Evolutionary conservation across 768 basidiomycete genomes (phyloP), one percentile per base, ranked within the genome.

Genomic region (Boletus coccyginus): DNA sequence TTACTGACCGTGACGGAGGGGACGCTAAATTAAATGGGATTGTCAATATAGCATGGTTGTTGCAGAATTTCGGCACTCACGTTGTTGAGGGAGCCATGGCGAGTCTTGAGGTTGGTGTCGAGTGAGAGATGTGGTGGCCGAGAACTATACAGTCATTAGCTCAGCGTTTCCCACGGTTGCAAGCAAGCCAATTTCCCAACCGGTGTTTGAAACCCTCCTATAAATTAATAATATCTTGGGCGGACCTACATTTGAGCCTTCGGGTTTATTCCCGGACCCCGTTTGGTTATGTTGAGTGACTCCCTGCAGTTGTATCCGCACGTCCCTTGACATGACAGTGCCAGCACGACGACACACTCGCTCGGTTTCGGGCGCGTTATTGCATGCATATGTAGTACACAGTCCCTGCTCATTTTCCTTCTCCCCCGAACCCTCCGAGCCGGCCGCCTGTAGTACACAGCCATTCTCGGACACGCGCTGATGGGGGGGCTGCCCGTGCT

Each of bases 71-170:
- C 43, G n/a, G 60, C 46, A 78, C 80, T 71, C 69, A 81, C 80
- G 80, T 81, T 60, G 81, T 81, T 58, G 79, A 77, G 67, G 77
- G 75, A 55, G 77, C 75, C 81, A 82, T 81, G 65, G 62, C 62
- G 50, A 56, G 61, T 68, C 65, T 77, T 77, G 77, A 74, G 66
- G 73, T 66, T 64, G 60, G 66, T 66, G 11, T 38, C 19, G 21
- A 58, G 55, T 53, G 46, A 33, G 52, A 39, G 40, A 43, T 43
- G 56, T 56, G 57, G 78, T 76, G 78, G 77, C 76, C 77, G 62
- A 55, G 12, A 69, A 66, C 74, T 76, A 41, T 75, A 76, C 38
- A 75, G 70, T 62, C 29, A 62, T 65, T 75, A 66, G 60, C 56
- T 60, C 58, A 75, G 24, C 0, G 0, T 29, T 62, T 75, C 68